Base-by-base conservation (phyloP, 352 stramenopile genomes). In the Globisporangium takayamanum region DNA sequence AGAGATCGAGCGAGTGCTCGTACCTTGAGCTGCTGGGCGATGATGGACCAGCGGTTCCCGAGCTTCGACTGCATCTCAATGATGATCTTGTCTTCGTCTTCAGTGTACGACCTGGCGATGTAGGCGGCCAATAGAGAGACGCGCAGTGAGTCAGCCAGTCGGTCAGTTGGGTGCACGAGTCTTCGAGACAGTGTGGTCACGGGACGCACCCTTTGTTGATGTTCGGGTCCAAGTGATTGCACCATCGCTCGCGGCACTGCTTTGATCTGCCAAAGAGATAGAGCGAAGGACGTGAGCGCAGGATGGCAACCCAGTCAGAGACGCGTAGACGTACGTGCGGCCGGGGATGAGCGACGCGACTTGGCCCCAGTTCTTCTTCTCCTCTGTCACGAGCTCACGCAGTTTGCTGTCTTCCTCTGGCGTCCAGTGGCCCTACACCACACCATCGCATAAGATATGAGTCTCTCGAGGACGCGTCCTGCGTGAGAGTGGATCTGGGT, bases 11-110 rank as follows among this genome's bases (percentile, higher is more conserved):
- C 14, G 15, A 10, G 16, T n/a, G 26, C 2, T 39, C 67, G 53
- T 66, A 92, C 84, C 66, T 91, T 90, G 1, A 98, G 73, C 33
- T 93, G 84, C 55, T 95, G 84, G 0, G 92, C 92, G 61, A 98
- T 97, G 50, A 95, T 92, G 2, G 89, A 96, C 92, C 92, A 98
- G 6, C 88, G 81, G 50, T 97, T 97, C 7, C 92, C 92, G 44
- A 96, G 78, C 55, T 91, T 94, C 26, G 87, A 79, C 66, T 97
- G 90, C 74, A 97, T 94, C 53, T 95, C 83, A n/a, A 96, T 69
- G 39, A 98, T 95, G 63, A 97, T 89, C 14, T 90, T 84, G 69
- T 98, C 92, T 67, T 98, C 92, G 36, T 96, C 89, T 33, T 93
- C 72, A 14, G 89, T 92, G 63, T 95, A 95, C 36, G 82, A 77